Evolutionary conservation across 768 basidiomycete species (phyloP), one percentile per base, ranked within the genome.

Genomic region (Suillus tomentosus): DNA sequence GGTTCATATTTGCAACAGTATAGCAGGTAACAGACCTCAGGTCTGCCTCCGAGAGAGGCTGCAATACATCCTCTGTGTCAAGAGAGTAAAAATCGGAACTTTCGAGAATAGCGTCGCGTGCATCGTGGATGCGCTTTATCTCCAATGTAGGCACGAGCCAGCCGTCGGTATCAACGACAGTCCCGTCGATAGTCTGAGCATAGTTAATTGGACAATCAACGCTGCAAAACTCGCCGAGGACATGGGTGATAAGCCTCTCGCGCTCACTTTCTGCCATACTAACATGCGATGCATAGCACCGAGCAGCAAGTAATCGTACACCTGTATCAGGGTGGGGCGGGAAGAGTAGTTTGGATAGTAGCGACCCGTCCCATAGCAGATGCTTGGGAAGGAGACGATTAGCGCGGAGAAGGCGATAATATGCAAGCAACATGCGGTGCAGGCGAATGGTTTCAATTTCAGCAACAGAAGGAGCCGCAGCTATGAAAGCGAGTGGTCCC

Each of bases 91-190:
- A 89, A 62, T 83, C 80, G 45, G 80, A 71, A 3, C 71, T 66
- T 0, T 79, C 71, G n/a, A 80, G 74, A 40, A 89, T 74, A 11
- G 75, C 75, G 50, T 82, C 78, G 51, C 91, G 79, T 43, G 77
- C 76, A 22, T 84, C 79, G 55, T 78, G 76, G 3, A 94, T 75
- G 58, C 95, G 81, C 64, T 84, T 77, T 15, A 81, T 74, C 71
- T 97, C 96, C 36, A 90, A 63, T 4, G 87, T 74, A 4, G 92
- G 90, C 67, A 96, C 73, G 34, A 96, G 78, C 95, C 94, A 96
- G 13, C 90, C 92, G 75, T 96, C 93, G 34, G 87, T 76, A 51
- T 74, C 67, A 27, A 78, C 74, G 19, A 67, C 72, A 45, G 73
- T 78, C 31, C 85, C 87, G 58, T 86, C 81, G 3, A 80, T 58